phyloP scores from a whole-genome alignment of 768 basidiomycete species.

The Tremella mesenterica region DNA sequence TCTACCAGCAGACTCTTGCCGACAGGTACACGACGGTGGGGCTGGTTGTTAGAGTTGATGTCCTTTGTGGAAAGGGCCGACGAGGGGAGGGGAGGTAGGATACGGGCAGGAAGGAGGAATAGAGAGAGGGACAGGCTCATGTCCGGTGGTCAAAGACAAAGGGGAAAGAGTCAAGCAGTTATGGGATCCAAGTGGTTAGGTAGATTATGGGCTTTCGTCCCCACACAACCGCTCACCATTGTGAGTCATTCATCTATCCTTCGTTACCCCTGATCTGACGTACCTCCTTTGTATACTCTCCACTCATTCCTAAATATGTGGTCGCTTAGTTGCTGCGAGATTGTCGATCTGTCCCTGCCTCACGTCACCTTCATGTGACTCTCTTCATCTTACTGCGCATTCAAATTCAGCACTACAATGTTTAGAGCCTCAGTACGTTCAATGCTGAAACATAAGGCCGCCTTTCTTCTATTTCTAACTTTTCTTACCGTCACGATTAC shows the following conservation, averaged over 20 bases:
- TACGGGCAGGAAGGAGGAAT: conserved; percentile 8
- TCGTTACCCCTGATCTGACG: too few relatives aligned
- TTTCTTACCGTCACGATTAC: conserved; percentile 75
- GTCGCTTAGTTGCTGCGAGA: too few relatives aligned
- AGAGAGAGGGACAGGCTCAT: conserved; percentile 26
- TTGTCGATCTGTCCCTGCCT: too few relatives aligned
- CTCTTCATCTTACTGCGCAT: too few relatives aligned
- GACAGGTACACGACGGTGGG: conserved; percentile 20
- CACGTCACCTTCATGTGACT: too few relatives aligned
- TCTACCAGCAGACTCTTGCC: conserved; percentile 16
- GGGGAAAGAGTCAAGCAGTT: conserved; percentile 6
- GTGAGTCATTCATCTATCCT: conserved; percentile 17
- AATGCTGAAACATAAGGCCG: too few relatives aligned
- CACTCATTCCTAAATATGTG: too few relatives aligned
- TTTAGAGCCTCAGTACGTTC: not conserved
- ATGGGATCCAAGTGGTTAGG: conserved; percentile 22
- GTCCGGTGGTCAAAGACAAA: conserved; percentile 2
- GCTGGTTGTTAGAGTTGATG: conserved; percentile 15
- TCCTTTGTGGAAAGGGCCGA: too few relatives aligned
- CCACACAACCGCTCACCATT: conserved; percentile 25
- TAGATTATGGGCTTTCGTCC: conserved; percentile 19
- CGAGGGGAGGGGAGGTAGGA: not conserved
- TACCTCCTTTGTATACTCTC: too few relatives aligned
- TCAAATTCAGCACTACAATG: too few relatives aligned
- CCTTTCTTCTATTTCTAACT: conserved; percentile 66